Conservation (phyloP, 1,139 yeast genomes). For the Pneumocystis canis region DNA sequence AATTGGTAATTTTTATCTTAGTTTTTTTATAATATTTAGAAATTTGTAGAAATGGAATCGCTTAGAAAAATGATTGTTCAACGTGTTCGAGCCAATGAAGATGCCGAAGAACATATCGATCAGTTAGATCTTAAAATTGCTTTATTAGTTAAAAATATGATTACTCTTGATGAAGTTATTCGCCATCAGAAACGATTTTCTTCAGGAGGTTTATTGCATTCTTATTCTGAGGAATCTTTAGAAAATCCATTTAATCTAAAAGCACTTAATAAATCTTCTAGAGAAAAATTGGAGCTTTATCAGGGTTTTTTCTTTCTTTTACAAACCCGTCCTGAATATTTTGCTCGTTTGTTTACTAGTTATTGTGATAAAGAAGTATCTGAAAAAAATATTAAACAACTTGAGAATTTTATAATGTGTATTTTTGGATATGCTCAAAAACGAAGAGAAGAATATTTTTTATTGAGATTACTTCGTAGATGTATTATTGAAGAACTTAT, state of each 20-base stretch:
- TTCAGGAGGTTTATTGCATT: slow-evolving; percentile 7
- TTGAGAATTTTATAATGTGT: slow-evolving; percentile 36
- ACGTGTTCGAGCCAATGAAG: slow-evolving; percentile 49
- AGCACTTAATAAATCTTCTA: slow-evolving; percentile 28
- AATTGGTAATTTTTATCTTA: slow-evolving; percentile 21
- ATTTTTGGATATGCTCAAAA: slow-evolving; percentile 32
- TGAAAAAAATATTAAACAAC: slow-evolving; percentile 21
- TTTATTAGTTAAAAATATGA: slow-evolving; percentile 60
- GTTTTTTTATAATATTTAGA: neutral
- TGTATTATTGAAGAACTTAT: slow-evolving; percentile 37
- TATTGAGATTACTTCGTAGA: slow-evolving; percentile 44
- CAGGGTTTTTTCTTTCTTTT: slow-evolving; percentile 68
- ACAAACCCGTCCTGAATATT: slow-evolving; percentile 71
- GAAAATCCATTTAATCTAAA: slow-evolving; percentile 27
- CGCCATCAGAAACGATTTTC: slow-evolving; percentile 32
- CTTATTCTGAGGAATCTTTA: slow-evolving; percentile 12
- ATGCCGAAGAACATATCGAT: slow-evolving; percentile 57
- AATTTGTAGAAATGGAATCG: slow-evolving; percentile 37
- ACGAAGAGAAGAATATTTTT: slow-evolving; percentile 59
- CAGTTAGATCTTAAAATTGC: slow-evolving; percentile 73
- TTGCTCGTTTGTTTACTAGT: slow-evolving; percentile 40
- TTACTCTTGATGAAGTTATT: slow-evolving; percentile 60
- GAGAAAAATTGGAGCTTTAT: slow-evolving; percentile 40
- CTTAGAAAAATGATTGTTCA: slow-evolving; percentile 53
- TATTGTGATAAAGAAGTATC: slow-evolving; percentile 12